A percentile compares a stretch with the other conserved stretches of the same genome.
These are phyloP conservation scores for Grammothele lineata DNA, from an alignment of 768 basidiomycete genomes.

Conservation along the genomic window DNA sequence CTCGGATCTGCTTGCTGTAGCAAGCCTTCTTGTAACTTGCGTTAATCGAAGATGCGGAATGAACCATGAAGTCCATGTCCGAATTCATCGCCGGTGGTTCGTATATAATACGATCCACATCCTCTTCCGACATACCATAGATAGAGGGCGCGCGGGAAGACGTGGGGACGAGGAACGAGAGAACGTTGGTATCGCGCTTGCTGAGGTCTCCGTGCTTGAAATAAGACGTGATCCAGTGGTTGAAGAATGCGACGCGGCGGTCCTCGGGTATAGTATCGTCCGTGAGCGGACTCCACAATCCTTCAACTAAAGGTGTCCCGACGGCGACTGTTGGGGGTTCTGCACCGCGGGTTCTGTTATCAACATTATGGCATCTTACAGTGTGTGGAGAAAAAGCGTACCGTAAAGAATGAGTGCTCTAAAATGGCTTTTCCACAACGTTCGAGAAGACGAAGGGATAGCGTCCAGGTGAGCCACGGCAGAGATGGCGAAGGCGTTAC, in stretches of 20 bases:
- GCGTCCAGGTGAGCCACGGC: constrained; percentile 1
- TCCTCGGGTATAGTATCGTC: constrained; percentile 24
- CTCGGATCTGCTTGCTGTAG: background rate
- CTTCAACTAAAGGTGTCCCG: constrained; percentile 22
- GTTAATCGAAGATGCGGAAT: constrained; percentile 13
- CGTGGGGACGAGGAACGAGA: constrained; percentile 24
- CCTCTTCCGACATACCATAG: constrained; percentile 19
- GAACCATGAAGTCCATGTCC: constrained; percentile 20
- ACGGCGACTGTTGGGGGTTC: constrained; percentile 26
- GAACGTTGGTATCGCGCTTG: constrained; percentile 20
- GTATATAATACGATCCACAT: constrained; percentile 13
- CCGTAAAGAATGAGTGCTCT: constrained; percentile 5
- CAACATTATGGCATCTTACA: too few species aligned
- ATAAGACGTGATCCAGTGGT: constrained; percentile 29
- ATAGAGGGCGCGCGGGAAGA: constrained; percentile 20
- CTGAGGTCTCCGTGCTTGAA: constrained; percentile 30
- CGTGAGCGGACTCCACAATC: constrained; percentile 24
- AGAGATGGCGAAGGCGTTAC: background rate
- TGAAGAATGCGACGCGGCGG: constrained; percentile 19
- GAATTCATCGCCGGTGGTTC: constrained; percentile 8
- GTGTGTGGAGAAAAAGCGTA: too few species aligned
- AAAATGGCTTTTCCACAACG: background rate
- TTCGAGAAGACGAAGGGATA: background rate
- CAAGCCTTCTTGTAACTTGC: constrained; percentile 21
- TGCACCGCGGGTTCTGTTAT: constrained; percentile 10